Evolutionary conservation across 2,329 filamentous ascomycete genomes (phyloP).

Genomic region (Xylaria sp.): DNA sequence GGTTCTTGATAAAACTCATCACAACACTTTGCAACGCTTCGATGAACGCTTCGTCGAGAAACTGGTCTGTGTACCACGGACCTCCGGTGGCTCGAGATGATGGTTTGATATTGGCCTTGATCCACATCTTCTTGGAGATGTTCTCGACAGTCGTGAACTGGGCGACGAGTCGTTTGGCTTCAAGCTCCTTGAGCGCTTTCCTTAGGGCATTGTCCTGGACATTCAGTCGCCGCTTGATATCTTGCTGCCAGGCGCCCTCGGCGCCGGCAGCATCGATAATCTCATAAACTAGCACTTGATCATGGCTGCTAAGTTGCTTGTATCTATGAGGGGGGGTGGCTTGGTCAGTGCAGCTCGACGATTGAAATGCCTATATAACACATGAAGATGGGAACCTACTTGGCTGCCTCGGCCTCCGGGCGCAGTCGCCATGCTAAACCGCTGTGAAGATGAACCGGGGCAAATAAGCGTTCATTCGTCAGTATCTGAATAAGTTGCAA

Average conservation of each 20-base stretch:
- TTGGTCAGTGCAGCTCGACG: slow-evolving; percentile 9
- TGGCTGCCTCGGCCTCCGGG: slow-evolving; percentile 68
- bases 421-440: slow-evolving; percentile 68
- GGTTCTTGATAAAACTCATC: slow-evolving; percentile 48
- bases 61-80: slow-evolving; percentile 92
- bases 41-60: slow-evolving; percentile 89
- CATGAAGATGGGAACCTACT: slow-evolving; percentile 55
- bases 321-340: slow-evolving; percentile 55
- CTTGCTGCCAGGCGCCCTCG: slow-evolving; percentile 91
- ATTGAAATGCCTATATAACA: background rate
- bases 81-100: slow-evolving; percentile 92
- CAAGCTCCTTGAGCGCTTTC: slow-evolving; percentile 83
- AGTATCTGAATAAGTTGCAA: slow-evolving; percentile 66
- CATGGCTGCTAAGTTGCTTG: slow-evolving; percentile 71
- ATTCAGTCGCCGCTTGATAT: slow-evolving; percentile 80
- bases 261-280: slow-evolving; percentile 86
- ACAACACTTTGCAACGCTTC: slow-evolving; percentile 70
- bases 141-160: slow-evolving; percentile 92
- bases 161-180: slow-evolving; percentile 83
- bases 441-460: slow-evolving; percentile 56
- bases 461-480: slow-evolving; percentile 69
- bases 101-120: slow-evolving; percentile 84
- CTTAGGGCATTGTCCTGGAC: slow-evolving; percentile 86
- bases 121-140: slow-evolving; percentile 94
- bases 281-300: slow-evolving; percentile 85